Conservation (phyloP, 139 green algal species). For the Coelastrella sp. region DNA sequence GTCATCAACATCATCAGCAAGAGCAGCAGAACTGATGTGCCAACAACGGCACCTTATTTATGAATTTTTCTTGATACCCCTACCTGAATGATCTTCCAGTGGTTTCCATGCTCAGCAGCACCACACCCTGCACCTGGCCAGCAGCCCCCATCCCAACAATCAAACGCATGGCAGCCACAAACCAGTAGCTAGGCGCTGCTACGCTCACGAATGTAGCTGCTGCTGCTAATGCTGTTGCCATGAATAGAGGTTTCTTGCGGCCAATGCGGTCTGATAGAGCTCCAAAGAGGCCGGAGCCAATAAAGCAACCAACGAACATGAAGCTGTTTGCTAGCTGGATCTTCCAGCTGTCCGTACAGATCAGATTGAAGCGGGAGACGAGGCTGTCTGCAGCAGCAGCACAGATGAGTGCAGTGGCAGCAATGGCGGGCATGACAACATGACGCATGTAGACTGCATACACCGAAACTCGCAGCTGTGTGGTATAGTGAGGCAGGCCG, state of each 20-base stretch:
- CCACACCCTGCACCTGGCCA: constrained; percentile 1
- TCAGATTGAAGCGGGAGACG: background rate
- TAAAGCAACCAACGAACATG: background rate
- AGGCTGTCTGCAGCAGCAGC: constrained; percentile 17
- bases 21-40: background rate
- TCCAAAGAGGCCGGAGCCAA: background rate
- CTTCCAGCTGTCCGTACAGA: constrained; percentile 3
- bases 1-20: background rate
- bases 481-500: too few relatives aligned
- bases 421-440: background rate
- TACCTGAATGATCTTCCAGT: background rate
- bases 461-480: background rate
- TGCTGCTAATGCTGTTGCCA: background rate
- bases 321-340: background rate
- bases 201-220: background rate
- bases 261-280: background rate
- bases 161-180: background rate
- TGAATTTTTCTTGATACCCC: background rate
- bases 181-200: background rate
- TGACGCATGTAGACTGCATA: background rate
- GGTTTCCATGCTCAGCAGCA: constrained; percentile 25
- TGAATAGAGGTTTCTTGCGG: constrained; percentile 8
- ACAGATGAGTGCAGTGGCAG: background rate
- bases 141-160: background rate
- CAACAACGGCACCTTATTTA: background rate